Percentiles rank a stretch among this genome's conserved stretches.
phyloP scores from a whole-genome alignment of 306 rosid species.

The Pyrus bretschneideri region DNA sequence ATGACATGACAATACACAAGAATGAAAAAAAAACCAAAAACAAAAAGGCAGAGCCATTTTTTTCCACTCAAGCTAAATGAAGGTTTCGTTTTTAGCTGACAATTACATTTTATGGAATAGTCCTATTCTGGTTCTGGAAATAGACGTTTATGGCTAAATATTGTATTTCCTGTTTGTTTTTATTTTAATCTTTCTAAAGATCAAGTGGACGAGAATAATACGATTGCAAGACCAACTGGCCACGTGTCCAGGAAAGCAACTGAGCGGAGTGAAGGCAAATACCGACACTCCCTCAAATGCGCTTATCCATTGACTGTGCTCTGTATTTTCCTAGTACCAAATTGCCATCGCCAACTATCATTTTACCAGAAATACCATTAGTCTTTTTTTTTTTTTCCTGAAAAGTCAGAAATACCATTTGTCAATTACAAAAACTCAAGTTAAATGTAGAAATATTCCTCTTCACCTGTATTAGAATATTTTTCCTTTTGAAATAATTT shows the following conservation, averaged over 20 bases:
- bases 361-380: not conserved
- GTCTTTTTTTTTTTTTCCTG: not conserved
- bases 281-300: slow-evolving; percentile 18
- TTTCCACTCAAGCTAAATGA: not conserved
- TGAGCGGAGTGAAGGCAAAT: slow-evolving; percentile 12
- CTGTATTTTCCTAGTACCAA: not conserved
- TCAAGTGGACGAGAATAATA: slow-evolving; percentile 29
- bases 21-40: not conserved
- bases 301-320: slow-evolving; percentile 12
- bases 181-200: not conserved
- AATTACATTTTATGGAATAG: not conserved
- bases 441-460: not conserved
- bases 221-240: slow-evolving; percentile 33
- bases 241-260: slow-evolving; percentile 31
- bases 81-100: not conserved
- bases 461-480: no score
- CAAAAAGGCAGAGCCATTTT: not conserved
- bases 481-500: no score
- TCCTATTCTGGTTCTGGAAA: not conserved
- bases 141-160: slow-evolving; percentile 3
- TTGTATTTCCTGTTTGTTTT: not conserved
- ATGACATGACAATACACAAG: not conserved
- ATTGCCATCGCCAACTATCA: slow-evolving; percentile 3
- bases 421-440: not conserved
- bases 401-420: not conserved